Percentiles rank a stretch among this genome's conserved stretches.
Conservation (phyloP, 2,329 filamentous ascomycete genomes). For the Phialophora chinensis region DNA sequence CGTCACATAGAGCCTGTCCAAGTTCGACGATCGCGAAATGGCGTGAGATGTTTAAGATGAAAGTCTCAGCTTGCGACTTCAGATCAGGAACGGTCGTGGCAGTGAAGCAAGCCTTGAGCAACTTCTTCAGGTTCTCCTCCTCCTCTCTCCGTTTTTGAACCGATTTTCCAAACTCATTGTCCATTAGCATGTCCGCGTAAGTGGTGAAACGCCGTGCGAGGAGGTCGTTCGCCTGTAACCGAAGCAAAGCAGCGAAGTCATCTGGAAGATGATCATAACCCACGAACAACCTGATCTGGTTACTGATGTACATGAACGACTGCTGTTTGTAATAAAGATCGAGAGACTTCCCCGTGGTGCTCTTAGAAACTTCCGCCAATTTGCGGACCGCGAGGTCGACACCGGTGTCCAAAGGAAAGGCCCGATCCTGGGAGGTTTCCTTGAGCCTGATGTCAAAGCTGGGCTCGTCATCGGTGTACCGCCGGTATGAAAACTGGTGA, state of each 20-base stretch:
- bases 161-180: constrained; percentile 79
- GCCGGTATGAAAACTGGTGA: constrained; percentile 79
- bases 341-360: constrained; percentile 63
- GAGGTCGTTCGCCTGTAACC: constrained; percentile 88
- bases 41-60: constrained; percentile 80
- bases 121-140: constrained; percentile 79
- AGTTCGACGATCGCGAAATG: constrained; percentile 93
- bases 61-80: constrained; percentile 73
- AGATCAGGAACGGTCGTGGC: constrained; percentile 83
- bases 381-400: constrained; percentile 89
- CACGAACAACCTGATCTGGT: constrained; percentile 88
- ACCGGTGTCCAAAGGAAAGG: constrained; percentile 85
- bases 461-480: constrained; percentile 83
- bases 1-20: constrained; percentile 78
- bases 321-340: constrained; percentile 93
- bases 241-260: constrained; percentile 81
- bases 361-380: constrained; percentile 77
- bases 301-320: constrained; percentile 82
- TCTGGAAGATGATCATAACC: constrained; percentile 88
- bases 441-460: constrained; percentile 89
- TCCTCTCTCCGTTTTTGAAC: constrained; percentile 86
- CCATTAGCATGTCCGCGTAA: constrained; percentile 70
- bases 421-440: constrained; percentile 84
- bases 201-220: constrained; percentile 73
- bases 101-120: constrained; percentile 87